phyloP scores from a whole-genome alignment of 805 yeast genomes.

The Metschnikowia lachancei region DNA sequence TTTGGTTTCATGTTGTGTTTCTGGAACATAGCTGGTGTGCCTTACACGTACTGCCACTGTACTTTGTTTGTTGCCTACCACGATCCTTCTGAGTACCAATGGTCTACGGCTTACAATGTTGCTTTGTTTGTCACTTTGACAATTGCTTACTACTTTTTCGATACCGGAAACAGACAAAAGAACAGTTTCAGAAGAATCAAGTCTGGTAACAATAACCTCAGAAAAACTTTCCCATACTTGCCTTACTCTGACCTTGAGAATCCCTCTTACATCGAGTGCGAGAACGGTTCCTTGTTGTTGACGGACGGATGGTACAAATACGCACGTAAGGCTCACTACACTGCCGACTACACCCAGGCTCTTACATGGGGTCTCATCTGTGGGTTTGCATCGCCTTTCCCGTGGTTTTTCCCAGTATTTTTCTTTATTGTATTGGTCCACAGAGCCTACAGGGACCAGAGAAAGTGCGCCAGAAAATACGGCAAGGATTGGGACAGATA shows the following conservation, averaged over 20 bases:
- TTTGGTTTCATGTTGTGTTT: constrained; percentile 98
- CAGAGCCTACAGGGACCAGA: constrained; percentile 83
- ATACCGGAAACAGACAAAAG: constrained; percentile 93
- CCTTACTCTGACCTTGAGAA: constrained; percentile 79
- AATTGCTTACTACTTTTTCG: constrained; percentile 86
- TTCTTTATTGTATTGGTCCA: constrained; percentile 84
- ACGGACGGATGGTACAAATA: constrained; percentile 93
- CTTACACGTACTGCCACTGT: constrained; percentile 95
- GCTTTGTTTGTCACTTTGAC: constrained; percentile 56
- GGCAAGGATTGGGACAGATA: constrained; percentile 94
- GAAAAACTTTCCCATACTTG: constrained; percentile 91
- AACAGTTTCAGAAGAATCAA: constrained; percentile 81
- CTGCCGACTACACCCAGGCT: constrained; percentile 88
- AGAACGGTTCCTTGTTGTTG: constrained; percentile 77
- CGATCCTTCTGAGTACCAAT: constrained; percentile 76
- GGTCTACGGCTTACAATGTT: constrained; percentile 62
- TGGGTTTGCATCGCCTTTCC: constrained; percentile 84
- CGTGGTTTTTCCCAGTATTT: constrained; percentile 94
- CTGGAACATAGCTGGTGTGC: constrained; percentile 99
- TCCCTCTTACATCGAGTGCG: constrained; percentile 82
- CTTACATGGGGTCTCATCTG: constrained; percentile 89
- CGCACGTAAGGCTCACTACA: constrained; percentile 93
- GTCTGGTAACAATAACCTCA: constrained; percentile 71
- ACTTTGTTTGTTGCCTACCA: constrained; percentile 81
- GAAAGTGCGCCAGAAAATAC: constrained; percentile 81